Evolutionary conservation across 352 stramenopile species (phyloP).

Genomic region (Elongisporangium senticosum): DNA sequence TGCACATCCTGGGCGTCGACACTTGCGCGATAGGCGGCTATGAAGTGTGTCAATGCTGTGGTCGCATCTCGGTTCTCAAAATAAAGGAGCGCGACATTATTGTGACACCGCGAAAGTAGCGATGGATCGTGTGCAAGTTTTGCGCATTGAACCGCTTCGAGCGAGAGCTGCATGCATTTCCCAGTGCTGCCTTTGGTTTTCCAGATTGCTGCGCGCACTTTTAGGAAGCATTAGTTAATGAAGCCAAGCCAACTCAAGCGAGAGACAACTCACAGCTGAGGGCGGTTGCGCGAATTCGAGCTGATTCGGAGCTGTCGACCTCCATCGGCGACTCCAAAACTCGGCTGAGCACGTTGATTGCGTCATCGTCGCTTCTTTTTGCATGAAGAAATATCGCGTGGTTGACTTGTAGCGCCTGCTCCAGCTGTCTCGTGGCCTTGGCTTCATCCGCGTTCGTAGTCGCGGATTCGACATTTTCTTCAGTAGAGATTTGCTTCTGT

Average conservation of each 20-base stretch:
- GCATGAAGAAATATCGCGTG: slow-evolving; percentile 39
- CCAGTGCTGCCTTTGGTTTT: slow-evolving; percentile 13
- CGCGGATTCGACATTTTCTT: not conserved
- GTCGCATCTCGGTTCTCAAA: slow-evolving; percentile 22
- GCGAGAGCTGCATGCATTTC: not conserved
- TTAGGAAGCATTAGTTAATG: not conserved
- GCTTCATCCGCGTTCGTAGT: not conserved
- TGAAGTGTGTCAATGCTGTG: slow-evolving; percentile 25
- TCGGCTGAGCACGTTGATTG: slow-evolving; percentile 18
- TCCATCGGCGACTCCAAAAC: slow-evolving; percentile 12
- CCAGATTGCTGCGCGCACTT: slow-evolving; percentile 25
- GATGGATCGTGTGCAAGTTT: slow-evolving; percentile 13
- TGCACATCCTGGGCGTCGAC: slow-evolving; percentile 19
- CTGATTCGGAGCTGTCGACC: not conserved
- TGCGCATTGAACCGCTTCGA: slow-evolving; percentile 15
- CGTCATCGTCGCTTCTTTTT: slow-evolving; percentile 24
- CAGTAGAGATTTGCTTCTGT: not conserved
- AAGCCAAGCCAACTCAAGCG: not conserved
- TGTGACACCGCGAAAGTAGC: slow-evolving; percentile 28
- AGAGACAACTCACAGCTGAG: slow-evolving; percentile 3
- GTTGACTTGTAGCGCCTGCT: slow-evolving; percentile 32
- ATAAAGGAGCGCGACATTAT: slow-evolving; percentile 29
- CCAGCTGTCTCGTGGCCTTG: slow-evolving; percentile 4
- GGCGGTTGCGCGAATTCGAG: not conserved
- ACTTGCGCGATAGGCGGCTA: slow-evolving; percentile 25